Conservation (phyloP, 164 flowering plant species). For the Saururus chinensis region DNA sequence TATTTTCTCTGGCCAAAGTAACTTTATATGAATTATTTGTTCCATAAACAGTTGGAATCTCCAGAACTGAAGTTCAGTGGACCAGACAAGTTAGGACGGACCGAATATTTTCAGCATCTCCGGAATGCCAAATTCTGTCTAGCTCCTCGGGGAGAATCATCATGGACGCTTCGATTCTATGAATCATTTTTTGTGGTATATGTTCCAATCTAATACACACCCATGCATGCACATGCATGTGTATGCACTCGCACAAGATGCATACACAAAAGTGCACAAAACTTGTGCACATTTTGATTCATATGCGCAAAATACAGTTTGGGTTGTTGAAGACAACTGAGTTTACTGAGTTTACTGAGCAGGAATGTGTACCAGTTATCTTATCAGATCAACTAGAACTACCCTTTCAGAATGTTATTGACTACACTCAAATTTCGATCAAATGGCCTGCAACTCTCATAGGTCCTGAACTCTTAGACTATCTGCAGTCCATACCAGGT, state of each 20-base stretch:
- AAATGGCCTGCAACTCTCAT: conserved; percentile 85
- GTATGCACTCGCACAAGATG: background rate
- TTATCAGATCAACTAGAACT: conserved; percentile 86
- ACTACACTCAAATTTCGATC: conserved; percentile 72
- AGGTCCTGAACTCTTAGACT: conserved; percentile 61
- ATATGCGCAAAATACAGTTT: background rate
- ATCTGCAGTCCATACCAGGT: conserved; percentile 87
- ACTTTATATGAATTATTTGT: conserved; percentile 14
- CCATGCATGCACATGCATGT: background rate
- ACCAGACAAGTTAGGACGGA: conserved; percentile 66
- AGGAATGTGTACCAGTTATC: conserved; percentile 96
- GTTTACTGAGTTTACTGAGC: conserved; percentile 15
- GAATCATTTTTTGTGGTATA: conserved; percentile 92
- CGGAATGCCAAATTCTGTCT: conserved; percentile 94
- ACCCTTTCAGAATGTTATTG: conserved; percentile 84
- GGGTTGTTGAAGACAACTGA: background rate
- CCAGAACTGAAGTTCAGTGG: conserved; percentile 90
- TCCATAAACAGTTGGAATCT: conserved; percentile 83
- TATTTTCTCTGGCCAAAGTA: background rate
- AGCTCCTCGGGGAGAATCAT: conserved; percentile 98
- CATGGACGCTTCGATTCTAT: conserved; percentile 94
- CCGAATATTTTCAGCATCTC: conserved; percentile 75
- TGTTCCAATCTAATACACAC: conserved; percentile 15
- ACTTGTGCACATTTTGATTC: background rate
- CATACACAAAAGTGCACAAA: background rate